Conservation (phyloP, 768 basidiomycete genomes). For the Tubosaeta brunneosetosa region DNA sequence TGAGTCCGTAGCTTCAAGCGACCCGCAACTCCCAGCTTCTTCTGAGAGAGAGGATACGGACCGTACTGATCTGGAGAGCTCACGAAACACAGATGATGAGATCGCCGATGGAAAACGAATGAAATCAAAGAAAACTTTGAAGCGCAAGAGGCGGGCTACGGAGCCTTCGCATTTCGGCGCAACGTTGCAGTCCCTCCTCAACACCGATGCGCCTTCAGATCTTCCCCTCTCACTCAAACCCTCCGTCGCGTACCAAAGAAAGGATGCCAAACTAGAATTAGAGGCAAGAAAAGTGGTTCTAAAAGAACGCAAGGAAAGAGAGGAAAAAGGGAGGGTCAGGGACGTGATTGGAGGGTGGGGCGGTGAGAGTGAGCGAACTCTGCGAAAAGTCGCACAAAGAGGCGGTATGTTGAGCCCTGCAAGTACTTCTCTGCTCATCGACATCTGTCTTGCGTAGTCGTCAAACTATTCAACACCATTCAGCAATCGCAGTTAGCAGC, state of each 20-base stretch:
- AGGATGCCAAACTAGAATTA: constrained; percentile 71
- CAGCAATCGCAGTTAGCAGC: constrained; percentile 71
- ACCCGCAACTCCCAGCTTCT: constrained; percentile 6
- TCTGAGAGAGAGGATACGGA: constrained; percentile 9
- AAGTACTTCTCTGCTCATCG: not conserved
- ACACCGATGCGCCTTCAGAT: constrained; percentile 64
- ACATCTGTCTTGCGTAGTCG: constrained; percentile 41
- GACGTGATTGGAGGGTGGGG: constrained; percentile 89
- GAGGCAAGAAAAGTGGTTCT: constrained; percentile 69
- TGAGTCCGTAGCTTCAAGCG: constrained; percentile 2
- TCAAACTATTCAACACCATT: constrained; percentile 83
- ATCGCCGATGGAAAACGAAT: constrained; percentile 47
- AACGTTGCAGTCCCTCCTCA: constrained; percentile 66
- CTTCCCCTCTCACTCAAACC: constrained; percentile 78
- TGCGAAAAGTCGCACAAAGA: constrained; percentile 80
- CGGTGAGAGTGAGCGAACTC: constrained; percentile 68
- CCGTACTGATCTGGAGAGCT: constrained; percentile 21
- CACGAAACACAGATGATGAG: constrained; percentile 59
- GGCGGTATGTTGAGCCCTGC: constrained; percentile 49
- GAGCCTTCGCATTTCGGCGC: constrained; percentile 69
- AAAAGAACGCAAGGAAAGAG: constrained; percentile 67
- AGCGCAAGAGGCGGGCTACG: constrained; percentile 80
- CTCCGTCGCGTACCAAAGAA: constrained; percentile 59
- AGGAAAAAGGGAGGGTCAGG: constrained; percentile 60
- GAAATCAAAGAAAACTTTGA: constrained; percentile 77